A percentile compares a stretch with the other conserved stretches of the same genome.
Evolutionary conservation across 495 filamentous ascomycete species (phyloP).

Genomic region (Neurospora tetraspora): DNA sequence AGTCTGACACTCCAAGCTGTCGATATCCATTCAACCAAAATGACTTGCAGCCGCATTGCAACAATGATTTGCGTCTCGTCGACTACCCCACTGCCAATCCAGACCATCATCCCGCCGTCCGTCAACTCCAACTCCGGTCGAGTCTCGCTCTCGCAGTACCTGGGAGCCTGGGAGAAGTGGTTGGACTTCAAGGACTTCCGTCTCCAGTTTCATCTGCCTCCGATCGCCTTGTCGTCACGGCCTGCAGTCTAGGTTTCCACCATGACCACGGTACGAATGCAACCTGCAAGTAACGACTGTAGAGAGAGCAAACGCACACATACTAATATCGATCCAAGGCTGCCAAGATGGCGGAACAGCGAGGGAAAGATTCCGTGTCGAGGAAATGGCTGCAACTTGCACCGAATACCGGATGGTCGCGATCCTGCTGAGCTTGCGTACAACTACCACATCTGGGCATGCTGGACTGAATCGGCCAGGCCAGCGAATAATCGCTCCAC

Average conservation of each 20-base stretch:
- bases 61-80: background rate
- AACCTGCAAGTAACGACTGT: background rate
- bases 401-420: background rate
- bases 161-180: background rate
- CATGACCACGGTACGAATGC: background rate
- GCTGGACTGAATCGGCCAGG: background rate
- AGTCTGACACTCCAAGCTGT: background rate
- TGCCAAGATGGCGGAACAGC: background rate
- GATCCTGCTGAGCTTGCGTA: background rate
- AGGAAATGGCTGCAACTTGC: background rate
- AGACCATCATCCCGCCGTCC: background rate
- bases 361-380: background rate
- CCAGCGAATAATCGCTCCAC: slow-evolving; percentile 17
- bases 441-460: background rate
- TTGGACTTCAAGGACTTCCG: background rate
- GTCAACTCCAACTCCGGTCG: background rate
- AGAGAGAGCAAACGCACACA: background rate
- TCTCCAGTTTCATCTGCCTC: background rate
- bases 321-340: background rate
- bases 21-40: background rate
- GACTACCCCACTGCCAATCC: background rate
- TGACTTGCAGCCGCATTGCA: background rate
- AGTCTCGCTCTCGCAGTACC: background rate
- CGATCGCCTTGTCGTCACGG: background rate
- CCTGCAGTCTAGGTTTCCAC: background rate